phyloP scores from a whole-genome alignment of 2,329 filamentous ascomycete species.

The Fusarium newnesense region DNA sequence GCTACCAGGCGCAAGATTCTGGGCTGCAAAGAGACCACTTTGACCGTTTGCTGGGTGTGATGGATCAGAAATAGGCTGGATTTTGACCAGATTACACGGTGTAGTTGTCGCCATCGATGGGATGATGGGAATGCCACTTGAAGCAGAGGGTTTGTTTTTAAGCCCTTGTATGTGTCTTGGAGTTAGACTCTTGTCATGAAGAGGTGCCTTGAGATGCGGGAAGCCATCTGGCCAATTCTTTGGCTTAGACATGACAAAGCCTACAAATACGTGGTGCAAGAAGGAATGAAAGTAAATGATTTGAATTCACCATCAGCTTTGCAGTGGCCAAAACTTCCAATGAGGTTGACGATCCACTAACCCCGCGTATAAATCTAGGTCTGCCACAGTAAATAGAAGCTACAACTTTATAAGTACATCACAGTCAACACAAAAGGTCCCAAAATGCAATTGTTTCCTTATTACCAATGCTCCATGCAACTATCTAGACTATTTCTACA shows the following conservation, averaged over 20 bases:
- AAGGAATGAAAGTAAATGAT: neutral
- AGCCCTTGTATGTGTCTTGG: constrained; percentile 54
- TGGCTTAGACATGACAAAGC: constrained; percentile 51
- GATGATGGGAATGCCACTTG: constrained; percentile 38
- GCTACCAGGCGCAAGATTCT: constrained; percentile 61
- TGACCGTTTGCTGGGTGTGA: constrained; percentile 69
- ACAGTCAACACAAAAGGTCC: neutral
- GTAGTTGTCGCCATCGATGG: constrained; percentile 50
- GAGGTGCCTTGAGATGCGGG: constrained; percentile 63
- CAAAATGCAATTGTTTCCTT: neutral
- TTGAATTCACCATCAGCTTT: neutral
- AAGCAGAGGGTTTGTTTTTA: constrained; percentile 43
- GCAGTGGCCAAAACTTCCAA: neutral
- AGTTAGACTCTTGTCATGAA: constrained; percentile 59
- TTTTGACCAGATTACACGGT: constrained; percentile 62
- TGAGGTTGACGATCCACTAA: neutral
- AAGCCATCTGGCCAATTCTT: constrained; percentile 68
- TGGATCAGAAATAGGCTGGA: constrained; percentile 61
- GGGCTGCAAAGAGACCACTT: constrained; percentile 68
- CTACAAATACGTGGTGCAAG: no score
- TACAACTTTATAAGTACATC: neutral
- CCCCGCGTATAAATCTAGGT: neutral
- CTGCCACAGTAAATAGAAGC: neutral
- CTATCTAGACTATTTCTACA: constrained; percentile 45
- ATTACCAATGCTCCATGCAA: constrained; percentile 15